Conservation (phyloP, 2,329 filamentous ascomycete species). For the Aureobasidium mangrovei region DNA sequence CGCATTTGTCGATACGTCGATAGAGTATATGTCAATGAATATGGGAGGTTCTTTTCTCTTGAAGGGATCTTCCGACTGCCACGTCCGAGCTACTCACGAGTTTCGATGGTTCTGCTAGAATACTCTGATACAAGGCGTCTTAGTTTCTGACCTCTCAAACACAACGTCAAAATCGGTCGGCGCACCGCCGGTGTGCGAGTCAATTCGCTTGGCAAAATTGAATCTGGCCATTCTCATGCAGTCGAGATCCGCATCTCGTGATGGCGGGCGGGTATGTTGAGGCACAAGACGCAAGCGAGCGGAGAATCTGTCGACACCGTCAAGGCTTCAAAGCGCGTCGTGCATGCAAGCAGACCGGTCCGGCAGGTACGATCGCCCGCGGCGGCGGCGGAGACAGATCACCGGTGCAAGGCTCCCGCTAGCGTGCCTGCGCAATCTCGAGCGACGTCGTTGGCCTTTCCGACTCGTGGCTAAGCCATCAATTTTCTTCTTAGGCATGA, state of each 20-base stretch:
- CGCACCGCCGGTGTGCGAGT: not conserved
- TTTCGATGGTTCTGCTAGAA: too few species aligned
- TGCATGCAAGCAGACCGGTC: not conserved
- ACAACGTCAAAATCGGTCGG: not conserved
- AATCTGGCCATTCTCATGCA: not conserved
- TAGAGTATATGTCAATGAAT: too few species aligned
- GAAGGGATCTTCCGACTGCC: not conserved
- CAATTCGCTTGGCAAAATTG: not conserved
- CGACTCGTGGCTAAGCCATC: not conserved
- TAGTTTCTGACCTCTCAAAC: not conserved
- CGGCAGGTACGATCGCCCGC: slow-evolving; percentile 1
- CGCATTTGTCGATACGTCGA: too few species aligned
- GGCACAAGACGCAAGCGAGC: not conserved
- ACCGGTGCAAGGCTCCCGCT: not conserved
- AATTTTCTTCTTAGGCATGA: not conserved
- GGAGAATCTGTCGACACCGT: not conserved
- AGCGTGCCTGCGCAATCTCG: not conserved
- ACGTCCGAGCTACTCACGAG: too few species aligned
- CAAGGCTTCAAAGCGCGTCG: not conserved
- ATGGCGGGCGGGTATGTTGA: not conserved
- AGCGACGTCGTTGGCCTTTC: not conserved
- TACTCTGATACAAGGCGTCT: not conserved
- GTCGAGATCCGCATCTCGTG: not conserved
- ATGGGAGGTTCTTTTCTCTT: not conserved
- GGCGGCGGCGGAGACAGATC: not conserved